Conservation (phyloP, 2,329 filamentous ascomycete genomes). For the Aspergillus calidoustus region DNA sequence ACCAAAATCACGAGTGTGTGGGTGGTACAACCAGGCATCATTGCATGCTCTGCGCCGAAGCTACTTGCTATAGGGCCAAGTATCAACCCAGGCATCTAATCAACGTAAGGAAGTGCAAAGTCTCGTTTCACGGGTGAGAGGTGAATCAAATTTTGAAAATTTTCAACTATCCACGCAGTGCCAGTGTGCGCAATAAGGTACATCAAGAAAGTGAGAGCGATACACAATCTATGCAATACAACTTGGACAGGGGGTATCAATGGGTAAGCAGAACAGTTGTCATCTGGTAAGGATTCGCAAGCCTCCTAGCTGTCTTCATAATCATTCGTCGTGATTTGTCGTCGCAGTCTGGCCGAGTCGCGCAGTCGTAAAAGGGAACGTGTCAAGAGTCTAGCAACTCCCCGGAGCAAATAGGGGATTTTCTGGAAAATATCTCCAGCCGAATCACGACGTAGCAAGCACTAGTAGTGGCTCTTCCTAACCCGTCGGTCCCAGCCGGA, state of each 20-base stretch:
- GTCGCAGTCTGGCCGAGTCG: slow-evolving; percentile 1
- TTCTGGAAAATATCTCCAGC: neutral
- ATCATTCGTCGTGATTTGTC: slow-evolving; percentile 11
- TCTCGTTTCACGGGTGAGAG: neutral
- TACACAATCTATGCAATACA: slow-evolving; percentile 17
- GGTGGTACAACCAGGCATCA: slow-evolving; percentile 5
- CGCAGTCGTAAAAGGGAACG: slow-evolving; percentile 3
- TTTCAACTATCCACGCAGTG: slow-evolving; percentile 9
- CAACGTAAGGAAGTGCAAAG: neutral
- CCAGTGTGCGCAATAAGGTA: neutral
- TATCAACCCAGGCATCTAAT: neutral
- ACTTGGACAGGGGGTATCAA: slow-evolving; percentile 17
- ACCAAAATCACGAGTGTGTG: neutral
- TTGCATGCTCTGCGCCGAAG: slow-evolving; percentile 1
- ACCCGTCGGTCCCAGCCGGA: neutral
- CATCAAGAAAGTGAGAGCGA: slow-evolving; percentile 7
- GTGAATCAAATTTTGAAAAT: neutral
- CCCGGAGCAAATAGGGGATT: neutral
- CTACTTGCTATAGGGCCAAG: neutral
- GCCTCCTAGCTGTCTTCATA: slow-evolving; percentile 14
- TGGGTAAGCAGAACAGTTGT: slow-evolving; percentile 7
- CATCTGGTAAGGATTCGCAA: slow-evolving; percentile 13
- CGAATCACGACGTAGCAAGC: neutral
- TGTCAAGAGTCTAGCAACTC: neutral
- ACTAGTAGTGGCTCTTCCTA: neutral